Percentiles rank a stretch among this genome's conserved stretches.
phyloP scores from a whole-genome alignment of 169 alveolate species.

The Theileria annulata region DNA sequence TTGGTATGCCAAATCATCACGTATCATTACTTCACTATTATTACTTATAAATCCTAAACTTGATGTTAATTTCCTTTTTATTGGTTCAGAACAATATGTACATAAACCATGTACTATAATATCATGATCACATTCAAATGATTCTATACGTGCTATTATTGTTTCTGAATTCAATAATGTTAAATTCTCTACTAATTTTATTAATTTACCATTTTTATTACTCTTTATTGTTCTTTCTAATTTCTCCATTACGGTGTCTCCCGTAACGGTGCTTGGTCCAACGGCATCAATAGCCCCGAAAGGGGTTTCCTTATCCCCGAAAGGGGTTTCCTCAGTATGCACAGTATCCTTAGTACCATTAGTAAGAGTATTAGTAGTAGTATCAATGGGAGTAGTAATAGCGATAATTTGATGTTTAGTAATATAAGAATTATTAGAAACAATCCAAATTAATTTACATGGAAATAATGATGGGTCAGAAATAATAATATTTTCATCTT shows the following conservation, averaged over 20 bases:
- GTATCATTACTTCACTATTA: slow-evolving; percentile 56
- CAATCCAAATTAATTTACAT: slow-evolving; percentile 48
- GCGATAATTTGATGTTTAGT: slow-evolving; percentile 50
- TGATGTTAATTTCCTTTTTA: background rate
- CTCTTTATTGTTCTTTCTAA: background rate
- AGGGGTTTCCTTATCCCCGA: no score
- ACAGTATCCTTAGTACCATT: background rate
- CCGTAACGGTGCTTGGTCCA: background rate
- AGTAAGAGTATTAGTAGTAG: background rate
- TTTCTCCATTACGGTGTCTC: background rate
- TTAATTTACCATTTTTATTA: slow-evolving; percentile 8
- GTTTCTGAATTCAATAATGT: background rate
- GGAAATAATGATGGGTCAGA: slow-evolving; percentile 33
- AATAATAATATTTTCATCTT: slow-evolving; percentile 14
- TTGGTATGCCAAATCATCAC: slow-evolving; percentile 58
- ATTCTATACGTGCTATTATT: slow-evolving; percentile 26
- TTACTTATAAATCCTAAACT: slow-evolving; percentile 72
- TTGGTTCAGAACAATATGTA: slow-evolving; percentile 28
- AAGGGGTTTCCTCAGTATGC: background rate
- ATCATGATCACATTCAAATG: slow-evolving; percentile 19
- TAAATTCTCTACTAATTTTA: slow-evolving; percentile 4
- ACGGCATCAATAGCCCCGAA: no score
- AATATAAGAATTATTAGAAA: slow-evolving; percentile 38
- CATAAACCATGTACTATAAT: slow-evolving; percentile 62
- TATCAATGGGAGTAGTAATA: background rate